Evolutionary conservation across 345 rosid species (phyloP).

Genomic region (Jatropha curcas): DNA sequence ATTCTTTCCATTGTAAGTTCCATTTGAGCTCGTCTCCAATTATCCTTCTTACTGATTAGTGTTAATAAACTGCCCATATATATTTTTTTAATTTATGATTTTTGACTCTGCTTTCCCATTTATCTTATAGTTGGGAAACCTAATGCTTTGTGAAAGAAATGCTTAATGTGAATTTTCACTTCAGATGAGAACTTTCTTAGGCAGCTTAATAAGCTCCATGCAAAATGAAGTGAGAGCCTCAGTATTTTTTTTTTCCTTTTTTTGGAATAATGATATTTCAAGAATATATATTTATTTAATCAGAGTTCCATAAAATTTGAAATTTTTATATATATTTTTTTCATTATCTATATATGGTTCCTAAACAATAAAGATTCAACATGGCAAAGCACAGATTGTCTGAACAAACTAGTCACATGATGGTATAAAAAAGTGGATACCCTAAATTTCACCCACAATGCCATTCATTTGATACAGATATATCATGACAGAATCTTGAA

Average conservation of each 20-base stretch:
- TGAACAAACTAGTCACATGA: not conserved
- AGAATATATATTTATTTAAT: too few relatives aligned
- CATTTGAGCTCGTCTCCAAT: not conserved
- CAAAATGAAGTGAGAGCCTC: too few relatives aligned
- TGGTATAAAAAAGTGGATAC: not conserved
- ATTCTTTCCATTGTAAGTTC: slow-evolving; percentile 17
- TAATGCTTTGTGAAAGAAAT: not conserved
- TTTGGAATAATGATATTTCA: too few relatives aligned
- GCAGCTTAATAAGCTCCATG: too few relatives aligned
- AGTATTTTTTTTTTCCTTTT: too few relatives aligned
- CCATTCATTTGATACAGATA: slow-evolving; percentile 2
- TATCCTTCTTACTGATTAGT: not conserved
- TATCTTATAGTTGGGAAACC: too few relatives aligned
- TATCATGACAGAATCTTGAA: slow-evolving; percentile 4
- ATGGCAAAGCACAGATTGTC: not conserved
- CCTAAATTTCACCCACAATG: not conserved
- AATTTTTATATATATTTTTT: not conserved
- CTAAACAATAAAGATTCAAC: not conserved
- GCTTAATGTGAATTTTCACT: not conserved
- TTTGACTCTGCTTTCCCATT: not conserved
- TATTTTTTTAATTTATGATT: not conserved
- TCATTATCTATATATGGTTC: not conserved
- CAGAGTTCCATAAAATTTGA: too few relatives aligned
- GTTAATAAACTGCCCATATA: not conserved
- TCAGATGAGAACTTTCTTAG: too few relatives aligned